Base-by-base conservation (phyloP, 768 basidiomycete genomes). In the Kwoniella mangroviensis region DNA sequence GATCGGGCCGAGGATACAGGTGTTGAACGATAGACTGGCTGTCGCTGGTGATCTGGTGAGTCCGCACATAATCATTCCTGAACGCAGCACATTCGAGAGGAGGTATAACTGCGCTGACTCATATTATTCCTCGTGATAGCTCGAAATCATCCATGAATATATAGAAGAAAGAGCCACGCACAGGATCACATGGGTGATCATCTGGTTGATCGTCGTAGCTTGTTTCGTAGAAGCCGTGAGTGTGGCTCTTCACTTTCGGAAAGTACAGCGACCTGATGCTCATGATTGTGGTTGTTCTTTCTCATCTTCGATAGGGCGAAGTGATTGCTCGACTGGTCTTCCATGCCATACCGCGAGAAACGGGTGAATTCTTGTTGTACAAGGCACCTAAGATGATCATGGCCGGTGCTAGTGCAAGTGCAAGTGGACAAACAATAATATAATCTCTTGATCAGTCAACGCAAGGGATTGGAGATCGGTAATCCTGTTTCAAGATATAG, bases 101-200 rank as follows among this genome's bases (percentile, higher is more conserved):
- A 34, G 34, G 34, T 34, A 34, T 34, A 34, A 34, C 6, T 34
- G 34, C 60, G 24, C 22, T 60, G 15, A 24, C 34, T 67, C 45
- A 12, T 24, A 2, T 22, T 45, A 24, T 13, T 53, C 24, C 7
- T 22, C 2, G 12, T 56, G 42, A 26, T 69, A 94, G 92, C 86
- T 95, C 70, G 92, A 93, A 73, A 91, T 91, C 54, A 95, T 97
- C 73, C 94, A 97, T 75, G 93, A 96, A 74, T 93, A 96, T 77
- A 83, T 97, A 63, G 96, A 96, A 77, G 91, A 91, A 71, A 88
- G 87, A 58, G 92, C 92, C 12, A 95, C 94, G 91, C 90, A 92
- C 68, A 87, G 93, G 26, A 94, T 96, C 77, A 97, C 94, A 2
- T 89, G 89, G 89, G 88, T 90, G 71, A 86, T 90, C 56, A 90